Evolutionary conservation across 306 rosid species (phyloP), one percentile per base, ranked within the genome.

Genomic region (Cicer yamashitae): DNA sequence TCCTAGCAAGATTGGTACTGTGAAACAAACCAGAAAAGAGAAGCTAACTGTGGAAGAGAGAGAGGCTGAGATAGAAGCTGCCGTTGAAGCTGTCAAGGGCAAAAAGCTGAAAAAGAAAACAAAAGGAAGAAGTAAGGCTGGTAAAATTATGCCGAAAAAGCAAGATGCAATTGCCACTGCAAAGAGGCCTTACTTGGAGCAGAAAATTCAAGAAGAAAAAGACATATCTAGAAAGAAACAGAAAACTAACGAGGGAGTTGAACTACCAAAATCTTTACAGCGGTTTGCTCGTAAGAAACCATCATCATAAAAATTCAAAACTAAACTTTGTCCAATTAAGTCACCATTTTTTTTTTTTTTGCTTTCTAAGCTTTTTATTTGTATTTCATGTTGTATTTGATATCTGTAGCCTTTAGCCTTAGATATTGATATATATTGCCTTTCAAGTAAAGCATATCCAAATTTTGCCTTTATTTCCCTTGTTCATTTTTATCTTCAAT

Each of bases 121-220:
- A 7, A 94, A 94, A 82, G 98, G 98, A 69, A 86, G 96, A 83
- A 94, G 80, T 74, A 91, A 91, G 77, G 83, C 93, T 1, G 88
- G 89, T 68, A 94, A 86, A 82, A 79, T 4, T 84, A 10, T 54
- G 22, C 85, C 85, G 79, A 91, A 90, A 88, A 91, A 76, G 78
- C 85, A 84, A 76, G 96, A 82, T 7, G 76, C 87, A 8, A 10
- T 94, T 60, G 86, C 73, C 18, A 86, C 47, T 71, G 93, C 86
- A 52, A 94, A 89, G 85, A 90, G 93, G 75, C 96, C 93, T 63
- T 91, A 77, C 88, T 47, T 90, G 80, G 91, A 91, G 69, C 82
- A 88, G 57, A 85, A 91, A 30, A 79, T 74, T 53, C 78, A 77
- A 57, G 96, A 85, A 66, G 89, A 89, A 56, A 86, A 87, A 71